Base-by-base conservation (phyloP, 2,329 filamentous ascomycete species). In the Penicillium psychrosexuale region DNA sequence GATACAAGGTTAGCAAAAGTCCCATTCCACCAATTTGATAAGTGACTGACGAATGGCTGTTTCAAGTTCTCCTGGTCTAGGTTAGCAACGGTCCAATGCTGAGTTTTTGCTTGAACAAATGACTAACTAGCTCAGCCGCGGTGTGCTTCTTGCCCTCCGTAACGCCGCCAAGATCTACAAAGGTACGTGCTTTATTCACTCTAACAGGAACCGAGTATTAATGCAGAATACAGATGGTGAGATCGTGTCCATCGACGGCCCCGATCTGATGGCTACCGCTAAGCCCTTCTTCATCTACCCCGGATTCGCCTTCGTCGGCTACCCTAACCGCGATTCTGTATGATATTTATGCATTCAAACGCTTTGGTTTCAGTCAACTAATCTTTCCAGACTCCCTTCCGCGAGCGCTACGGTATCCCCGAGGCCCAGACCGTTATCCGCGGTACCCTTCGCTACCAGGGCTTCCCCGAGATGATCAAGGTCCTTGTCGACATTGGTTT, bases 261-360 rank as follows among this genome's bases (percentile, higher is more conserved):
- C 78, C 17, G 88, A 92, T 39, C 82, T 97, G 58, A 97, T 97
- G 93, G 86, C 79, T 58, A 84, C 83, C 47, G 91, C 92, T 38
- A 93, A 95, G 82, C 90, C 91, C 47, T 96, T 96, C 82, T 85
- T 83, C 76, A 94, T 93, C 79, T 95, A 91, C 79, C 89, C 89
- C 34, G 90, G 90, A 56, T 97, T 86, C 73, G 87, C 88, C 48
- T 93, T 96, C 66, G 91, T 97, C 64, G 91, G 88, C 39, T 97
- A 97, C 78, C 89, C 89, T 55, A 97, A 97, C 84, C 83, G 92
- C 11, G 33, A 47, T 13, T 65, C 43, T 12, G 43, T 45, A 45
- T 45, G 43, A 9, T 12, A 24, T 3, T 5, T 12, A 24, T 22
- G 19, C 43, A 34, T 45, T n/a, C 17, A 15, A 24, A n/a, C 1